phyloP scores from a whole-genome alignment of 2,329 filamentous ascomycete species.

The Talaromyces sp. region DNA sequence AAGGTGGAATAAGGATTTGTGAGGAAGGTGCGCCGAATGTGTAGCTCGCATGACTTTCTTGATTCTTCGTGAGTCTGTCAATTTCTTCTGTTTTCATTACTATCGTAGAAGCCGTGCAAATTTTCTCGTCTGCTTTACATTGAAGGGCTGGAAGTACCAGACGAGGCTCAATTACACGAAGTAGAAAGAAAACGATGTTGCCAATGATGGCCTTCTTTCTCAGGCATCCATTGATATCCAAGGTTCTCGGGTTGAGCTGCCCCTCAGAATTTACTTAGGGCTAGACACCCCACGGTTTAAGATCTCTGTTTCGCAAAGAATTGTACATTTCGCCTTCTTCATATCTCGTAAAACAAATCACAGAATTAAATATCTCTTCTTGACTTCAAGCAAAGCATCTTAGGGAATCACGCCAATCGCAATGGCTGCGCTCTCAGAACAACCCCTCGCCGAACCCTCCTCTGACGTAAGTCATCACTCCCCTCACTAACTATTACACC shows the following conservation, averaged over 20 bases:
- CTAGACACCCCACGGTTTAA: not conserved
- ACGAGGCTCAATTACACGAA: no score
- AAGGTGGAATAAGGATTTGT: no score
- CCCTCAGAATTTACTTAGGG: not conserved
- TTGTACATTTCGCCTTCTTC: not conserved
- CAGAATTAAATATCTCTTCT: not conserved
- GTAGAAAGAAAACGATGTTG: no score
- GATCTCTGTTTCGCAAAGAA: not conserved
- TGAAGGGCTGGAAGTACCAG: not conserved
- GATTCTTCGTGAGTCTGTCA: no score
- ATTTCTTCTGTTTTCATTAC: no score
- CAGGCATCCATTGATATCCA: not conserved
- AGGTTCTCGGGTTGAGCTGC: constrained; percentile 16
- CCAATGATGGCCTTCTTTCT: not conserved
- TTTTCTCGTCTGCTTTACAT: no score
- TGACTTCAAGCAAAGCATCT: not conserved
- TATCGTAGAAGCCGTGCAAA: no score
- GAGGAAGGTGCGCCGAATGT: no score
- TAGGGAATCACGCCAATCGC: not conserved
- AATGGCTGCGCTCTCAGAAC: constrained; percentile 9
- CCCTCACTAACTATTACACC: no score
- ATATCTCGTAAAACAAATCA: not conserved
- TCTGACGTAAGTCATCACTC: constrained; percentile 11
- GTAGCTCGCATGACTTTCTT: no score
- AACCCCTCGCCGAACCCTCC: constrained; percentile 8